A percentile compares a stretch with the other conserved stretches of the same genome.
Conservation (phyloP, 495 filamentous ascomycete species). For the Cetradonia linearis region DNA sequence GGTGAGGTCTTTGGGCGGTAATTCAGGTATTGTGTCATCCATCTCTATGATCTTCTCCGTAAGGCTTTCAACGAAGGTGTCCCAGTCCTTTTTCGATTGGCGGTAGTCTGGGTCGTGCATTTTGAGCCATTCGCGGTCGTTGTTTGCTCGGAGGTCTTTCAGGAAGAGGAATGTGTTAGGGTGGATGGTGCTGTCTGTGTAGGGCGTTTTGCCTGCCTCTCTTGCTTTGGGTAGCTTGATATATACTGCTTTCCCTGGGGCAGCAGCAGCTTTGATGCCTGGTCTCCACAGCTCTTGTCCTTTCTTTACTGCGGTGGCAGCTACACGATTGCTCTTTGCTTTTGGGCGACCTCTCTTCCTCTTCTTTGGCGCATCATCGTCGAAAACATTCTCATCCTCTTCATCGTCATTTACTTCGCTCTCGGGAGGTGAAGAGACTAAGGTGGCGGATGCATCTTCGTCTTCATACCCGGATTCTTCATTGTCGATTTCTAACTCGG, state of each 20-base stretch:
- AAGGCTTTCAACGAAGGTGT: constrained; percentile 59
- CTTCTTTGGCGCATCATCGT: constrained; percentile 27
- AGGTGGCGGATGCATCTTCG: constrained; percentile 25
- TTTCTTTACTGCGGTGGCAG: constrained; percentile 24
- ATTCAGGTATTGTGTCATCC: constrained; percentile 72
- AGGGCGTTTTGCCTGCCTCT: constrained; percentile 52
- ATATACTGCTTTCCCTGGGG: constrained; percentile 53
- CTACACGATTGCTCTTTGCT: constrained; percentile 15
- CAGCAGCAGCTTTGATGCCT: constrained; percentile 47
- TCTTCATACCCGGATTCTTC: constrained; percentile 33
- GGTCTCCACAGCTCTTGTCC: constrained; percentile 48
- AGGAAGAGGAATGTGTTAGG: constrained; percentile 75
- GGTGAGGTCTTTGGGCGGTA: constrained; percentile 72
- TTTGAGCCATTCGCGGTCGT: constrained; percentile 78
- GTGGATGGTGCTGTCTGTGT: constrained; percentile 61
- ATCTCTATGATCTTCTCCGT: constrained; percentile 57
- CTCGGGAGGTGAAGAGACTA: constrained; percentile 22
- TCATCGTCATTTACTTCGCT: constrained; percentile 26
- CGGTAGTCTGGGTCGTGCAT: constrained; percentile 70
- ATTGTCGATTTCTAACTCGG: constrained; percentile 25
- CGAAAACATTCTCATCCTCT: constrained; percentile 24
- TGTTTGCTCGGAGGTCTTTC: constrained; percentile 62
- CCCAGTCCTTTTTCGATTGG: constrained; percentile 65
- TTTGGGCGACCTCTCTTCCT: constrained; percentile 23
- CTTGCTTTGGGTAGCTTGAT: constrained; percentile 62